Conservation (phyloP, 1,284 basidiomycete genomes). For the Ustilago nuda region DNA sequence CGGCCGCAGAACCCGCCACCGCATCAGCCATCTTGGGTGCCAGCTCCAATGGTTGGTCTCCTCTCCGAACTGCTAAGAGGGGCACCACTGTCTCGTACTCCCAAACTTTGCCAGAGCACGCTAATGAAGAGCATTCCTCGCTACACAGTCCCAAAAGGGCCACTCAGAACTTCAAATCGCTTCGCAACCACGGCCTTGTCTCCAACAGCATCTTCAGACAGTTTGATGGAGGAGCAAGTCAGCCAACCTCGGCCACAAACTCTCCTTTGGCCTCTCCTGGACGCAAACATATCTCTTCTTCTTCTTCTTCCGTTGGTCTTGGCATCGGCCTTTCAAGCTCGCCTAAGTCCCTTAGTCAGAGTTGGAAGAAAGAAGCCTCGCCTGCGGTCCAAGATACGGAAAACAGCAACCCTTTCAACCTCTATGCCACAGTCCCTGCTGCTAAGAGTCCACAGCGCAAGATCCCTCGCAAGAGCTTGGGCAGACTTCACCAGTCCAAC, state of each 20-base stretch:
- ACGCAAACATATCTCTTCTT: conserved; percentile 8
- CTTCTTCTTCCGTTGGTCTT: conserved; percentile 51
- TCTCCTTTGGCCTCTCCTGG: conserved; percentile 25
- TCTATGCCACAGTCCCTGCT: conserved; percentile 23
- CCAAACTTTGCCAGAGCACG: conserved; percentile 29
- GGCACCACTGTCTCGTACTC: conserved; percentile 36
- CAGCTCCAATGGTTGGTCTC: conserved; percentile 61
- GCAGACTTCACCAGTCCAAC: conserved; percentile 48
- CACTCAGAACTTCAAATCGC: conserved; percentile 50
- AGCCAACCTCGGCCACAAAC: conserved; percentile 17
- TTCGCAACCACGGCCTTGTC: conserved; percentile 60
- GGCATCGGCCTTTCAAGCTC: conserved; percentile 54
- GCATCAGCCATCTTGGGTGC: conserved; percentile 61
- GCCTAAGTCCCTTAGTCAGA: conserved; percentile 16
- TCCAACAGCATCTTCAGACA: conserved; percentile 63
- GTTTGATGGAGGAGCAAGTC: conserved; percentile 29
- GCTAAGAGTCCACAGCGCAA: conserved; percentile 21
- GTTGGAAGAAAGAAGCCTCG: conserved; percentile 9
- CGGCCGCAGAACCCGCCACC: conserved; percentile 45
- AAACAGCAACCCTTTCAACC: conserved; percentile 40
- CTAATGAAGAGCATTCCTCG: conserved; percentile 41
- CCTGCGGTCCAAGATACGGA: conserved; percentile 21
- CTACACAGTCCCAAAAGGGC: conserved; percentile 46
- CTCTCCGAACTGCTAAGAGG: conserved; percentile 39
- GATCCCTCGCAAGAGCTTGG: conserved; percentile 55